These are phyloP conservation scores for Copromyces sp. DNA, from an alignment of 495 filamentous ascomycete species.

Conservation along the genomic window DNA sequence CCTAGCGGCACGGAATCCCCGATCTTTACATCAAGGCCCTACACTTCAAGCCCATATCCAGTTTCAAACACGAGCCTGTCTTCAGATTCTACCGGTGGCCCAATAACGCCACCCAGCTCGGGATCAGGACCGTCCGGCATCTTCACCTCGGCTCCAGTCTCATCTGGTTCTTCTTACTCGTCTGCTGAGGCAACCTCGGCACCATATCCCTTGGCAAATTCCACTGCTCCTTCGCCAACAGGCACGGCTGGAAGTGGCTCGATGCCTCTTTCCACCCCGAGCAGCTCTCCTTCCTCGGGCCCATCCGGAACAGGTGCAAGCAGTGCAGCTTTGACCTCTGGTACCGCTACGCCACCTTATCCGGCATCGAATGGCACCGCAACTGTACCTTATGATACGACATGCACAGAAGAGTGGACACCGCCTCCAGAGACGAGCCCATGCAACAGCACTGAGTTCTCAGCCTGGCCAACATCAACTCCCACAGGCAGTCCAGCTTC, in stretches of 20 bases:
- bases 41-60: constrained; percentile 12
- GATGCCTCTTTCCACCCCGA: neutral
- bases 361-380: constrained; percentile 2
- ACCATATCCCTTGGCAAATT: constrained; percentile 16
- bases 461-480: neutral
- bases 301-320: neutral
- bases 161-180: neutral
- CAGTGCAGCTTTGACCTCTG: neutral
- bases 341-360: constrained; percentile 7
- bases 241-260: neutral
- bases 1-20: neutral
- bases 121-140: neutral
- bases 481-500: neutral
- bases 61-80: constrained; percentile 12
- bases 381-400: constrained; percentile 10
- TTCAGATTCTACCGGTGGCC: constrained; percentile 1
- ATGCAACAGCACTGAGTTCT: neutral
- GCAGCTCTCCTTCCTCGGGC: neutral
- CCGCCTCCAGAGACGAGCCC: constrained; percentile 6
- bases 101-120: neutral
- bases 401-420: constrained; percentile 8
- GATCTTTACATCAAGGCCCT: neutral
- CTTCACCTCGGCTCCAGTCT: neutral
- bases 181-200: constrained; percentile 3
- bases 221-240: constrained; percentile 3